These are phyloP conservation scores for Apodospora peruviana DNA, from an alignment of 495 filamentous ascomycete genomes.

Conservation along the genomic window DNA sequence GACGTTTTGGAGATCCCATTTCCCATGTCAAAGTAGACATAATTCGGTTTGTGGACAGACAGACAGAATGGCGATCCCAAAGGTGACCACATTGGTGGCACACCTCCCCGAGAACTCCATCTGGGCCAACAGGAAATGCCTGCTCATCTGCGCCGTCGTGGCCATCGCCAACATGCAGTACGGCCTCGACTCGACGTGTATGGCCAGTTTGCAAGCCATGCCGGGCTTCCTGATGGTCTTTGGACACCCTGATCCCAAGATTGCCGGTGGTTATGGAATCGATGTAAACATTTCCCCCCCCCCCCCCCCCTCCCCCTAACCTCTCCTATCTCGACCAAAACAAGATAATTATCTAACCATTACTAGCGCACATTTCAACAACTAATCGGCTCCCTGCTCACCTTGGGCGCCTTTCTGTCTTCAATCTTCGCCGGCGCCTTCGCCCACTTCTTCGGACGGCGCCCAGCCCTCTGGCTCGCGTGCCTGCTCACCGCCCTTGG, in stretches of 20 bases:
- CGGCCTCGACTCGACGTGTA: conserved; percentile 53
- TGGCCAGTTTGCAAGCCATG: conserved; percentile 58
- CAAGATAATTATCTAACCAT: neutral
- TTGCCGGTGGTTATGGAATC: conserved; percentile 16
- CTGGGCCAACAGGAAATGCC: conserved; percentile 35
- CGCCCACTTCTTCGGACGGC: conserved; percentile 47
- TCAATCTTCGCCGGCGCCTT: conserved; percentile 48
- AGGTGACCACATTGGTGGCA: neutral
- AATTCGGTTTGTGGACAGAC: neutral
- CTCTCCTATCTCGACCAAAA: neutral
- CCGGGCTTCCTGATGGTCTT: conserved; percentile 48
- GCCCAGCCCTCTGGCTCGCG: conserved; percentile 41
- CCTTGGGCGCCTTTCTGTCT: conserved; percentile 50
- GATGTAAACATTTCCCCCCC: conserved; percentile 1
- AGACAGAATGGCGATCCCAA: neutral
- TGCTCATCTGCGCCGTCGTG: conserved; percentile 33
- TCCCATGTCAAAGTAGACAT: neutral
- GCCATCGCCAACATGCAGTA: conserved; percentile 47
- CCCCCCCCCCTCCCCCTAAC: neutral
- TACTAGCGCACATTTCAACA: conserved; percentile 43
- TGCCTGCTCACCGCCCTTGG: conserved; percentile 38
- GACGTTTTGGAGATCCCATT: too few species aligned
- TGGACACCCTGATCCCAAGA: conserved; percentile 12
- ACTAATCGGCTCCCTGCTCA: conserved; percentile 50
- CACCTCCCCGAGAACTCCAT: conserved; percentile 32